A percentile compares a stretch with the other conserved stretches of the same genome.
These are phyloP conservation scores for Ichthyophthirius multifiliis DNA, from an alignment of 169 alveolate genomes.

Conservation along the genomic window DNA sequence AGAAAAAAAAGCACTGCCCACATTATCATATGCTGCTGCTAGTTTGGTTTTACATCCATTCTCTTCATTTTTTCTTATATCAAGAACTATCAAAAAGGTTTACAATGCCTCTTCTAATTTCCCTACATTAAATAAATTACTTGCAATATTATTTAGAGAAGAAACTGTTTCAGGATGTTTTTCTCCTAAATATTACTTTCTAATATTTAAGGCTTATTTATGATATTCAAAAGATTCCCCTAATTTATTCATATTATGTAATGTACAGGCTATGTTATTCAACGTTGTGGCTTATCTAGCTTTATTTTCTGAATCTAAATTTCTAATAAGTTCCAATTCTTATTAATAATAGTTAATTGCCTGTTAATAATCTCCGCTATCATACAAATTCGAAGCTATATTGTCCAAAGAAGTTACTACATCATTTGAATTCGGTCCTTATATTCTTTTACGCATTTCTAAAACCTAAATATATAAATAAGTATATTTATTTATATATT, in stretches of 20 bases:
- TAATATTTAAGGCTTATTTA: not conserved
- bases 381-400: not conserved
- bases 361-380: not conserved
- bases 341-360: not conserved
- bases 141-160: not conserved
- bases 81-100: not conserved
- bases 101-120: not conserved
- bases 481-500: too few relatives aligned
- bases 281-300: not conserved
- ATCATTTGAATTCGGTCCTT: not conserved
- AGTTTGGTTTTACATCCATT: not conserved
- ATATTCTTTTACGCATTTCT: not conserved
- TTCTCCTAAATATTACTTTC: not conserved
- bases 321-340: not conserved
- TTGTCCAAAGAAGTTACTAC: not conserved
- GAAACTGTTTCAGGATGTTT: slow-evolving; percentile 4
- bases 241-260: not conserved
- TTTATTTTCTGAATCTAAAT: not conserved
- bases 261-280: not conserved
- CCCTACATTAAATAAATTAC: not conserved
- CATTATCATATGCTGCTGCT: not conserved
- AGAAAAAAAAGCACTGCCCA: not conserved
- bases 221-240: slow-evolving; percentile 1
- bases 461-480: not conserved
- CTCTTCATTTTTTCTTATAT: not conserved